Base-by-base conservation (phyloP, 768 basidiomycete species). In the Lentinus tigrinus region DNA sequence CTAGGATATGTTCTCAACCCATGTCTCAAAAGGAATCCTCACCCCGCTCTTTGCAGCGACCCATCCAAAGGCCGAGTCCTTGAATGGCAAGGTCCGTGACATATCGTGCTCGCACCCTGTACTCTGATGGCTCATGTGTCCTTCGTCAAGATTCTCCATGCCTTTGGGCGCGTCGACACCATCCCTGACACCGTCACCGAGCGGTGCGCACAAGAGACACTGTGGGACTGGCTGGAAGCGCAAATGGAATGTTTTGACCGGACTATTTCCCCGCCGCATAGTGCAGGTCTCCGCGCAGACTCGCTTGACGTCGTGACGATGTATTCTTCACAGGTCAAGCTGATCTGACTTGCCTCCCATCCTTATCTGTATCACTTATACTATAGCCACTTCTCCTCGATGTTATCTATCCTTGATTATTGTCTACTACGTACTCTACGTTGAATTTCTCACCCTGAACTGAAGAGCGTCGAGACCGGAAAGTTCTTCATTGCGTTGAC, bases 11-110 rank as follows among this genome's bases (percentile, higher is more conserved):
- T 19, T 60, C n/a, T 55, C 54, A 13, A 13, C 36, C 37, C 40
- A 51, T 16, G 42, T 54, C 11, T 55, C 49, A 8, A 47, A 52
- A 31, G 58, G 48, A 10, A 28, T 47, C n/a, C 40, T 56, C 31
- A 52, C 58, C 2, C 54, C 58, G n/a, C 58, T 60, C 21, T 60
- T 55, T n/a, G 58, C 58, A 3, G 58, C 58, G 16, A 55, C 58
- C 14, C 28, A 48, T 2, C 53, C 54, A 1, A 40, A 21, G 10
- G 37, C 54, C 1, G 54, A 47, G 3, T 3, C 7, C 6, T 23
- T 60, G 36, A 60, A 60, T 26, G 54, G 49, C 4, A 54, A 51
- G 54, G 58, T 60, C 4, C 3, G 58, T 27, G 39, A 1, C 7
- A 16, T 40, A 8, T 16, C 39, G 9, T 40, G 6, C 19, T n/a